phyloP scores from a whole-genome alignment of 2,329 filamentous ascomycete species.

The Neospermospora avenae region DNA sequence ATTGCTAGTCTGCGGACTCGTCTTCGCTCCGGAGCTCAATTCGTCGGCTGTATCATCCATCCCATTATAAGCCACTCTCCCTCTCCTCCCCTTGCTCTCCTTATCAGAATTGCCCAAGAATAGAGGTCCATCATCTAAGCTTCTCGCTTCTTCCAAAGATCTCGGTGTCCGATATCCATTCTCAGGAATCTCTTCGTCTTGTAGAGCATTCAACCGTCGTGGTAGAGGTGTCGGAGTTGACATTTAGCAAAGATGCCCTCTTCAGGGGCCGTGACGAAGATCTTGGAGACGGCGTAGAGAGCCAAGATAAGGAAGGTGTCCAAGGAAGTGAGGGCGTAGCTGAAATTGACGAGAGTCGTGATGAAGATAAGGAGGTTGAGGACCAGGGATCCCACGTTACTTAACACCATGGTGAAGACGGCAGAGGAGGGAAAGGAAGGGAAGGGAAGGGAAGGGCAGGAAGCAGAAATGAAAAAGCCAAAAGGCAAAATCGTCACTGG shows the following conservation, averaged over 20 bases:
- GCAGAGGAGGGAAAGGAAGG: not conserved
- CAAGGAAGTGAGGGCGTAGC: constrained; percentile 47
- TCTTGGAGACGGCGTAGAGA: constrained; percentile 48
- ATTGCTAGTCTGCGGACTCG: constrained; percentile 1
- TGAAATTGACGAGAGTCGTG: constrained; percentile 51
- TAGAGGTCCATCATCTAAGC: constrained; percentile 7
- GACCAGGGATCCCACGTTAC: constrained; percentile 50
- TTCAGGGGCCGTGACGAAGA: constrained; percentile 47
- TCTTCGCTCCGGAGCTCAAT: not conserved
- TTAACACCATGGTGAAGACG: constrained; percentile 45
- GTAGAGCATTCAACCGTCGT: constrained; percentile 28
- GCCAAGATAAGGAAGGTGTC: constrained; percentile 46
- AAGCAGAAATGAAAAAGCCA: too few relatives aligned
- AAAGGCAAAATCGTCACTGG: not conserved
- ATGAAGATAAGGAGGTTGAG: constrained; percentile 52
- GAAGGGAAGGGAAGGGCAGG: not conserved
- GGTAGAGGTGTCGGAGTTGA: constrained; percentile 32
- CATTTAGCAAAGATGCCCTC: constrained; percentile 40
- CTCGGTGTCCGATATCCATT: constrained; percentile 40
- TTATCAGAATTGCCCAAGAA: constrained; percentile 9
- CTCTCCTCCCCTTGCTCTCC: constrained; percentile 10
- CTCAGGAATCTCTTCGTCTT: constrained; percentile 12
- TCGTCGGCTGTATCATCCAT: not conserved
- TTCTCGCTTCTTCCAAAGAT: constrained; percentile 8
- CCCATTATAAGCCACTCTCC: constrained; percentile 4